A percentile compares a stretch with the other conserved stretches of the same genome.
Evolutionary conservation across 805 yeast genomes (phyloP).

Genomic region (Ogataea nitratoaversa): DNA sequence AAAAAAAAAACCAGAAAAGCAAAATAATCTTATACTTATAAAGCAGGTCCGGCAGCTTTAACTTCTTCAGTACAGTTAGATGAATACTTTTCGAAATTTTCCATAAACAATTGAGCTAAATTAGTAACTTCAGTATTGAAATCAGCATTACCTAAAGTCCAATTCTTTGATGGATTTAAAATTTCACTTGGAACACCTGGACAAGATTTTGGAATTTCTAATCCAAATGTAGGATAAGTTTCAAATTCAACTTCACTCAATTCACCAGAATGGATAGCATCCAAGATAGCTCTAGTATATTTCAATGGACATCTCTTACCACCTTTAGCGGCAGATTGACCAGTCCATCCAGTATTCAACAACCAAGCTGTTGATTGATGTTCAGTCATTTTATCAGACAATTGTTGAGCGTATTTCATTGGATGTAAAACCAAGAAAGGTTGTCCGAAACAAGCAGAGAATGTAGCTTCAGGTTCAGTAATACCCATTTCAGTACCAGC

Average conservation of each 20-base stretch:
- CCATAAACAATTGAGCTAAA: constrained; percentile 74
- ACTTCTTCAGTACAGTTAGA: constrained; percentile 83
- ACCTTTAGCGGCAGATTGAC: constrained; percentile 85
- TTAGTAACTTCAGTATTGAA: constrained; percentile 52
- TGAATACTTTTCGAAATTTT: constrained; percentile 82
- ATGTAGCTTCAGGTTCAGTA: constrained; percentile 96
- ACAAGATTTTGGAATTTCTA: constrained; percentile 78
- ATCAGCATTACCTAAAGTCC: constrained; percentile 59
- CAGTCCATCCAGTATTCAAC: constrained; percentile 98
- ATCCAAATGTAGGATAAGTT: constrained; percentile 79
- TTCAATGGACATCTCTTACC: constrained; percentile 97
- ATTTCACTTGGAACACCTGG: constrained; percentile 80
- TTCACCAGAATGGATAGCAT: constrained; percentile 90
- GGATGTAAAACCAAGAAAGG: constrained; percentile 98
- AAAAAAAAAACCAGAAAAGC: background rate
- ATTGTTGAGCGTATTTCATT: constrained; percentile 95
- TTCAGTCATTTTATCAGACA: constrained; percentile 84
- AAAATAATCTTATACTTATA: constrained; percentile 24
- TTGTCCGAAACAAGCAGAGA: constrained; percentile 98
- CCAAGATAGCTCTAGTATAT: constrained; percentile 94
- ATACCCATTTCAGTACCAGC: constrained; percentile 99
- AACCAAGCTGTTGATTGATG: constrained; percentile 94
- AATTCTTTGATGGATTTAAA: constrained; percentile 80
- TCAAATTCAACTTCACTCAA: constrained; percentile 78
- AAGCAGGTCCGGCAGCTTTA: constrained; percentile 85